Percentiles rank a stretch among this genome's conserved stretches.
phyloP scores from a whole-genome alignment of 179 eudicot species.

The Dionaea muscipula region DNA sequence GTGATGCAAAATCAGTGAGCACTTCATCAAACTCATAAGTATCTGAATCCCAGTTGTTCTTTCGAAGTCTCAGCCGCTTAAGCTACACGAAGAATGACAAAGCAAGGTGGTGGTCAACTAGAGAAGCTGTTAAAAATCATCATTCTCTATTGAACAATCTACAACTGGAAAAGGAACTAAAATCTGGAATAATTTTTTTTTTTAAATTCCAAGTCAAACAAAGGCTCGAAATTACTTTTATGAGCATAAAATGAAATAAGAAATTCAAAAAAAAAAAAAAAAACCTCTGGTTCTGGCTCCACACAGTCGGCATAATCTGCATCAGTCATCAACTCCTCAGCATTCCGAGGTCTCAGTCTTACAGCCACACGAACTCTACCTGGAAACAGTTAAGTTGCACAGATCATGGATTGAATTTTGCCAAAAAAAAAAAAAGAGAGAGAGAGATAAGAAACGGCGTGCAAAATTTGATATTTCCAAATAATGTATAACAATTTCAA shows the following conservation, averaged over 20 bases:
- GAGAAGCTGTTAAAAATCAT: not conserved
- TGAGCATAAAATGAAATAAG: not conserved
- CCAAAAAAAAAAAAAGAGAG: not conserved
- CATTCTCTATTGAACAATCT: not conserved
- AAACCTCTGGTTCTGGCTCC: slow-evolving; percentile 89
- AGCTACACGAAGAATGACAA: slow-evolving; percentile 33
- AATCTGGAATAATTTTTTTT: no score
- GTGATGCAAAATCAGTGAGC: slow-evolving; percentile 83
- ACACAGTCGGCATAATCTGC: slow-evolving; percentile 98
- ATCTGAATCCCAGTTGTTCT: slow-evolving; percentile 98
- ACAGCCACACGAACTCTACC: slow-evolving; percentile 97
- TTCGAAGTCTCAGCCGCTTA: slow-evolving; percentile 83
- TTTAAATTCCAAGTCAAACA: no score
- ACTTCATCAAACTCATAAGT: slow-evolving; percentile 97
- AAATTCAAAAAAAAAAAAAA: not conserved
- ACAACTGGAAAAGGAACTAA: no score
- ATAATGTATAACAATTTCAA: no score
- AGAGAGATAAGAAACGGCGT: not conserved
- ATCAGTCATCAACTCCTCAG: slow-evolving; percentile 80
- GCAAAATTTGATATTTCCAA: no score
- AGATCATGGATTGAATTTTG: not conserved
- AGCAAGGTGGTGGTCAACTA: not conserved
- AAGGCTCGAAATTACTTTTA: no score
- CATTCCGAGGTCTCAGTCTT: slow-evolving; percentile 86
- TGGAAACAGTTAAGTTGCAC: slow-evolving; percentile 24